Evolutionary conservation across 257 asterid genomes (phyloP).

Genomic region (Ilex aquifolium): DNA sequence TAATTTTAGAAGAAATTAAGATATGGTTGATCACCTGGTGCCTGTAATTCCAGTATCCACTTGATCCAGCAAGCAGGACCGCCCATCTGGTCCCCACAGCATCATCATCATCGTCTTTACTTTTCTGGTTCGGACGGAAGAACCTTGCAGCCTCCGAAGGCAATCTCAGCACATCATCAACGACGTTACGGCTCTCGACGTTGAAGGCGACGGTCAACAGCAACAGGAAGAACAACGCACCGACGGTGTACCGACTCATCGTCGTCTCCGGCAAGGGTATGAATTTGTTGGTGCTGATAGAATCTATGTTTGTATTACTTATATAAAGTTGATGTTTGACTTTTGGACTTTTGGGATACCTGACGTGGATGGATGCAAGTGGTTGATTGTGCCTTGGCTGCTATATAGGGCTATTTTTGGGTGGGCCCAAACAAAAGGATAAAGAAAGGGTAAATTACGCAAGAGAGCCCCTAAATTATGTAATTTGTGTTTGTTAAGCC

Average conservation of each 20-base stretch:
- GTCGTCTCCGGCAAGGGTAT: neutral
- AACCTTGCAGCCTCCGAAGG: neutral
- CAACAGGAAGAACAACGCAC: conserved; percentile 36
- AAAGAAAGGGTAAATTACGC: too few species aligned
- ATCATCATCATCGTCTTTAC: conserved; percentile 35
- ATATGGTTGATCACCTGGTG: conserved; percentile 61
- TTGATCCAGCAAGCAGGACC: conserved; percentile 86
- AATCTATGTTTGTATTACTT: too few species aligned
- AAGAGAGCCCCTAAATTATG: too few species aligned
- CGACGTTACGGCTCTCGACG: conserved; percentile 33
- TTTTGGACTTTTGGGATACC: too few species aligned
- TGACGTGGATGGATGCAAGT: too few species aligned
- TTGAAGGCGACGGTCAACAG: conserved; percentile 38
- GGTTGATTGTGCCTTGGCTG: too few species aligned
- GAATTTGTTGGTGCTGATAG: too few species aligned
- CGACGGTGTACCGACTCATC: conserved; percentile 45
- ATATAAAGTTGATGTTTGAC: too few species aligned
- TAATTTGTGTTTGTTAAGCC: too few species aligned
- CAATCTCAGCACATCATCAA: conserved; percentile 27
- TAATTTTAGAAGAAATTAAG: too few species aligned
- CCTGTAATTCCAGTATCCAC: conserved; percentile 91
- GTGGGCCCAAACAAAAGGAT: too few species aligned
- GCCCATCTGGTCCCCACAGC: conserved; percentile 93
- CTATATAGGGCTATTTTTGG: too few species aligned
- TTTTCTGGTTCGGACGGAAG: conserved; percentile 43